A percentile compares a stretch with the other conserved stretches of the same genome.
Conservation (phyloP, 192 early-diverging fungal species). For the Backusella luteola region DNA sequence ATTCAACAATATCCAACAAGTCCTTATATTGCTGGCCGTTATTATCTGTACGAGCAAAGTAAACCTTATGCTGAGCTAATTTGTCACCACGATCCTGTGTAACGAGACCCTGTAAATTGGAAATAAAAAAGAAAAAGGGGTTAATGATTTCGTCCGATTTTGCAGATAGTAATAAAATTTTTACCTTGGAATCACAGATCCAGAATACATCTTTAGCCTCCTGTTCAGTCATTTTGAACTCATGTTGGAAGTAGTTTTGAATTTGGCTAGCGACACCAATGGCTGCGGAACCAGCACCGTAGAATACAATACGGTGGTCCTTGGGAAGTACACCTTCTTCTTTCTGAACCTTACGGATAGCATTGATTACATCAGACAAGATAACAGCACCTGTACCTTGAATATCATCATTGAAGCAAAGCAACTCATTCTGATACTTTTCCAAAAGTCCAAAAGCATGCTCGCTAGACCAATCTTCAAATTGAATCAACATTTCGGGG, state of each 20-base stretch:
- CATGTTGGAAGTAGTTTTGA: conserved; percentile 74
- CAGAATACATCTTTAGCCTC: conserved; percentile 72
- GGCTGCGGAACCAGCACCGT: conserved; percentile 93
- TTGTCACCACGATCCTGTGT: conserved; percentile 86
- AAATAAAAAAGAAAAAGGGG: background rate
- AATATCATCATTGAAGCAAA: conserved; percentile 96
- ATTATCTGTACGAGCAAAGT: conserved; percentile 89
- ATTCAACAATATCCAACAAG: conserved; percentile 76
- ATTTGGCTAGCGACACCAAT: conserved; percentile 94
- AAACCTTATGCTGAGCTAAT: conserved; percentile 77
- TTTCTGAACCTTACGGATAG: conserved; percentile 56
- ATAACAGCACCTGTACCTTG: conserved; percentile 95
- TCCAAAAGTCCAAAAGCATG: conserved; percentile 85
- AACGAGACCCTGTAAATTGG: conserved; percentile 63
- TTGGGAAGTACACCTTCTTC: conserved; percentile 64
- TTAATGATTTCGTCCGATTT: background rate
- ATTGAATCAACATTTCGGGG: conserved; percentile 88
- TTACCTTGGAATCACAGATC: conserved; percentile 82
- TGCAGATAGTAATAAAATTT: background rate
- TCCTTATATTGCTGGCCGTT: conserved; percentile 69
- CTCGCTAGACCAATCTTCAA: conserved; percentile 95
- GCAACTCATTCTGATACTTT: conserved; percentile 72
- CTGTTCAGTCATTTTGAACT: conserved; percentile 71
- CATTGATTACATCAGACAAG: conserved; percentile 90
- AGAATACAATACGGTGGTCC: conserved; percentile 89